These are phyloP conservation scores for Boletus pseudo-olivaceus DNA, from an alignment of 768 basidiomycete species.

Conservation along the genomic window DNA sequence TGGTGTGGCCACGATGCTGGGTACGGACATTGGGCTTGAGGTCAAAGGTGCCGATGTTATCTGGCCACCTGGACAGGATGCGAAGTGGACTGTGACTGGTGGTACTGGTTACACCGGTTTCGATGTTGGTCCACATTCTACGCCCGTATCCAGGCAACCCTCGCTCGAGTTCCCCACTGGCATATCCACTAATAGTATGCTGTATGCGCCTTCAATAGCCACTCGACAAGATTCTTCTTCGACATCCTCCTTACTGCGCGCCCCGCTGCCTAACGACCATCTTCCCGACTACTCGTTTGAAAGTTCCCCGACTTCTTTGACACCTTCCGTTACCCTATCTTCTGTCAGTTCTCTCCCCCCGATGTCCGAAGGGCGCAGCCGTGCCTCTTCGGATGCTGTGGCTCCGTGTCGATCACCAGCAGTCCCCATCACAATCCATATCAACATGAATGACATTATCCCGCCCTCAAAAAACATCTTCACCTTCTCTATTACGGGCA, in stretches of 20 bases:
- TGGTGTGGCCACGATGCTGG: constrained; percentile 77
- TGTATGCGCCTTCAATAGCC: constrained; percentile 21
- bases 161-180: constrained; percentile 45
- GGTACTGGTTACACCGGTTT: constrained; percentile 71
- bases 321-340: constrained; percentile 40
- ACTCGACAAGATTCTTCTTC: constrained; percentile 44
- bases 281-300: constrained; percentile 79
- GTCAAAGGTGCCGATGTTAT: constrained; percentile 63
- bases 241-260: constrained; percentile 66
- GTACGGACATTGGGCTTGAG: constrained; percentile 70
- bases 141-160: constrained; percentile 42
- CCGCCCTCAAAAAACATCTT: constrained; percentile 63
- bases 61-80: constrained; percentile 54
- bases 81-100: constrained; percentile 61
- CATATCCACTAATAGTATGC: constrained; percentile 16
- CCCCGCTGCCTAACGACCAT: constrained; percentile 63
- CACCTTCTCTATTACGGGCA: constrained; percentile 63
- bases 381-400: constrained; percentile 35
- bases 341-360: constrained; percentile 37
- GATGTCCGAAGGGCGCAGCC: constrained; percentile 34
- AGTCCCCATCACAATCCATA: constrained; percentile 64
- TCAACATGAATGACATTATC: constrained; percentile 77
- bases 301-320: constrained; percentile 49
- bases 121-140: constrained; percentile 46
- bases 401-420: constrained; percentile 42